Conservation (phyloP, 73 alveolate genomes). For the Durusdinium trenchii region DNA sequence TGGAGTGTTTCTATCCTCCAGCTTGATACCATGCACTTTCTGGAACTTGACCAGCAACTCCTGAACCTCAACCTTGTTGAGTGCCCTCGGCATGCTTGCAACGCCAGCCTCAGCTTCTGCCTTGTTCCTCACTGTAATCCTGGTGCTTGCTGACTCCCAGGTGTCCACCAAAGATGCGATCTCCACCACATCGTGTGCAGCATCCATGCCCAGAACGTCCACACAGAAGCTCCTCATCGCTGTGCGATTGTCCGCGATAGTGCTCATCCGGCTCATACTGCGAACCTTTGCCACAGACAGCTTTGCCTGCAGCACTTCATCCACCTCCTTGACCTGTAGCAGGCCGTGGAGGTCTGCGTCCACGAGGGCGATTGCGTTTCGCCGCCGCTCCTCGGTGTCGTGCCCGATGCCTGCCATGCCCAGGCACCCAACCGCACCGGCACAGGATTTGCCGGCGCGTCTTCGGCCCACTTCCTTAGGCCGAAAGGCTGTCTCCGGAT, state of each 20-base stretch:
- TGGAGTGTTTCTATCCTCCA: not conserved
- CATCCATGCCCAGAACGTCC: not conserved
- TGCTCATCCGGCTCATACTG: not conserved
- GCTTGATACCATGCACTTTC: no score
- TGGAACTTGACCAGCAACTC: not conserved
- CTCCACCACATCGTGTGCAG: not conserved
- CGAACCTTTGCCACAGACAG: not conserved
- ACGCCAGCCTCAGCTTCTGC: not conserved
- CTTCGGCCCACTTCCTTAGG: no score
- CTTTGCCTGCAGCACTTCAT: not conserved
- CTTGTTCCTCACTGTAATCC: not conserved
- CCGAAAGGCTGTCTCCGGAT: no score
- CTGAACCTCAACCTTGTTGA: not conserved
- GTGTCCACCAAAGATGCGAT: not conserved
- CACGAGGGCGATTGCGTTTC: not conserved
- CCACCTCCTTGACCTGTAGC: not conserved
- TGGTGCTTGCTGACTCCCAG: not conserved
- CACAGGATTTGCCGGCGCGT: no score
- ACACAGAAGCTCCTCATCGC: not conserved
- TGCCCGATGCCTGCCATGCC: not conserved
- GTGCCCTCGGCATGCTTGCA: not conserved
- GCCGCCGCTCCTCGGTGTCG: not conserved
- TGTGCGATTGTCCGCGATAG: not conserved
- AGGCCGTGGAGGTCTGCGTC: constrained; percentile 36
- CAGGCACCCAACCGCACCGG: no score